These are phyloP conservation scores for Glycyrrhiza uralensis DNA, from an alignment of 306 rosid genomes.

Conservation along the genomic window DNA sequence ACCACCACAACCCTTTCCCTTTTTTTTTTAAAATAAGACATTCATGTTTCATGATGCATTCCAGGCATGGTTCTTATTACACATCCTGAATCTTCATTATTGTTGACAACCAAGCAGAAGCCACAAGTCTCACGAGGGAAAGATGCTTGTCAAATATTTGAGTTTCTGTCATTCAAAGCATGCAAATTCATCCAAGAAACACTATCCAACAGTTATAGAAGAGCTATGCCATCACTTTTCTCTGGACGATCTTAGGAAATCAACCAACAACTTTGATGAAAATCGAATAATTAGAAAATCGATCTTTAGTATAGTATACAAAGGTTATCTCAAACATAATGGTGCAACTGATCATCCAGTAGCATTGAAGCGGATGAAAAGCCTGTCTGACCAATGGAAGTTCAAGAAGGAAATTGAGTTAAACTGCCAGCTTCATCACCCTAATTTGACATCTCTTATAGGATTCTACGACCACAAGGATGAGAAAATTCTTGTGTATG, in stretches of 20 bases:
- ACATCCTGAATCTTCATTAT: background rate
- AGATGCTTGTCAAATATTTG: background rate
- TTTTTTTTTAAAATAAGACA: background rate
- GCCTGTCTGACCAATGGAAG: background rate
- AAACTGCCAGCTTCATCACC: constrained; percentile 24
- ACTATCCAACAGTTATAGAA: constrained; percentile 1
- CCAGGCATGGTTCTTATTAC: background rate
- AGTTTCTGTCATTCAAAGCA: background rate
- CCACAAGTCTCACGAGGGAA: background rate
- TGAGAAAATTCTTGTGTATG: constrained; percentile 23
- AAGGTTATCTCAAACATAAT: background rate
- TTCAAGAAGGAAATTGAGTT: constrained; percentile 16
- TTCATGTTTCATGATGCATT: background rate
- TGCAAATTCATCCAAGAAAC: background rate
- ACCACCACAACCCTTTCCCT: background rate
- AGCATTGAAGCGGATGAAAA: background rate
- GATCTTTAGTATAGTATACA: background rate
- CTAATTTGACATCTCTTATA: constrained; percentile 11
- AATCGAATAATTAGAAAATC: background rate
- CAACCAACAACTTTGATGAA: constrained; percentile 25
- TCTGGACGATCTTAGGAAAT: background rate
- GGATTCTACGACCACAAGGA: constrained; percentile 3
- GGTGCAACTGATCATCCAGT: background rate
- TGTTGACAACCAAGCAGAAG: background rate
- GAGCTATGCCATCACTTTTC: constrained; percentile 27